Evolutionary conservation across 352 stramenopile genomes (phyloP).

Genomic region (Halophytophthora batemanensis): DNA sequence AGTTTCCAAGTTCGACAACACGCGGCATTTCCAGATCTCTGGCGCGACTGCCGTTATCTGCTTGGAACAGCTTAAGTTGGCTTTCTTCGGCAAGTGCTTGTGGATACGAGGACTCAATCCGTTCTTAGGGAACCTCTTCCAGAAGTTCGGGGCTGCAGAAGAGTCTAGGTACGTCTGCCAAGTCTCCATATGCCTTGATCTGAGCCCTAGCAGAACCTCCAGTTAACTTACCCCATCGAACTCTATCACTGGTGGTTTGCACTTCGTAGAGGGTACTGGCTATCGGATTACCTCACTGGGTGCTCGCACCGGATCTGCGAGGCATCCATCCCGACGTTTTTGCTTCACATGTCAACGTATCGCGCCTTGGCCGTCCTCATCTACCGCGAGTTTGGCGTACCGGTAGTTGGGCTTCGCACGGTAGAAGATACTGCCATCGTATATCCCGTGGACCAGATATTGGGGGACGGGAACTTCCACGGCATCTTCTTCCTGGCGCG

Average conservation of each 20-base stretch:
- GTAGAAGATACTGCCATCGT: conserved; percentile 46
- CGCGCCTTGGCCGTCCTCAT: conserved; percentile 45
- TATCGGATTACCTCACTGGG: conserved; percentile 58
- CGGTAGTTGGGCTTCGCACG: conserved; percentile 54
- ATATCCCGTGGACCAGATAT: conserved; percentile 46
- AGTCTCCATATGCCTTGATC: neutral
- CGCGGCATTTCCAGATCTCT: conserved; percentile 69
- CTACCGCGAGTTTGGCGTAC: conserved; percentile 61
- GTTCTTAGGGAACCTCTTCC: conserved; percentile 75
- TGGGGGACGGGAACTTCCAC: conserved; percentile 44
- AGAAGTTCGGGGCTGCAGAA: conserved; percentile 42
- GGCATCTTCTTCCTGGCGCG: conserved; percentile 66
- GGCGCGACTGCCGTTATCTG: conserved; percentile 69
- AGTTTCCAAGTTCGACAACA: conserved; percentile 75
- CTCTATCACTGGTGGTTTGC: neutral
- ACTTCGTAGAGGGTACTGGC: conserved; percentile 43
- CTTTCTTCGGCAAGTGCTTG: conserved; percentile 69
- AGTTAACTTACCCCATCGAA: neutral
- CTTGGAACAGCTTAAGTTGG: conserved; percentile 69
- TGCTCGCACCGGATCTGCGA: conserved; percentile 63
- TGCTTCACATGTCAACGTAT: conserved; percentile 51
- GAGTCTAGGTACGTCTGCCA: conserved; percentile 33
- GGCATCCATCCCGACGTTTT: conserved; percentile 44
- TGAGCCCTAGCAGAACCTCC: neutral
- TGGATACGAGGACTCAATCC: conserved; percentile 71